Base-by-base conservation (phyloP, 768 basidiomycete species). In the Boletus rubroflammeus region DNA sequence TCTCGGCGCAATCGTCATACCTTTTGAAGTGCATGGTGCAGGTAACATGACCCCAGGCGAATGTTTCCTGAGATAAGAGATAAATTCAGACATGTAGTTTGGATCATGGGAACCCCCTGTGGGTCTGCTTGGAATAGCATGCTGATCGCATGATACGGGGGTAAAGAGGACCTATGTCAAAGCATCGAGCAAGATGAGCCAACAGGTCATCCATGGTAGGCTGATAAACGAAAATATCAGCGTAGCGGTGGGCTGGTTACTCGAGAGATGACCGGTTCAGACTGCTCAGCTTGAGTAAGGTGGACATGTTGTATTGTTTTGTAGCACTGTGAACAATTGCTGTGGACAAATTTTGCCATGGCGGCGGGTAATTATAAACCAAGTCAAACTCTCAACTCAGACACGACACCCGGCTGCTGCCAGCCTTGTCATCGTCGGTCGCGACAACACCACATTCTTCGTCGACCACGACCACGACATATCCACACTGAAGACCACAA, bases 371-470 rank as follows among this genome's bases (percentile, higher is more conserved):
- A 47, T 54, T 55, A 67, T 19, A 67, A 67, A 67, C 65, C 65
- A 67, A 67, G 57, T 57, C 62, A 65, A 67, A 65, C 56, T 56
- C 54, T 52, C 51, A 60, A 62, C 58, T 46, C 56, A 53, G 54
- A 59, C 60, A 58, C 46, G 39, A 55, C 50, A 38, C 52, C 6
- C 32, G 48, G 23, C 41, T 44, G 43, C 59, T 32, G 47, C 44
- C 35, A 31, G 38, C 54, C 28, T 32, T 32, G 60, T 59, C 56
- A 51, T 35, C 40, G 56, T 48, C 59, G 59, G 56, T 36, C 58
- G 53, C 67, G 59, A 56, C 64, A 39, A 51, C 55, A 42, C 59
- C 60, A 51, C 54, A 47, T 8, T 13, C 36, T 31, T 40, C 46
- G 38, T 47, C 65, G 39, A 36, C 60, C 29, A 41, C 58, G 28